Evolutionary conservation across 768 basidiomycete species (phyloP).

Genomic region (Pisolithus orientalis): DNA sequence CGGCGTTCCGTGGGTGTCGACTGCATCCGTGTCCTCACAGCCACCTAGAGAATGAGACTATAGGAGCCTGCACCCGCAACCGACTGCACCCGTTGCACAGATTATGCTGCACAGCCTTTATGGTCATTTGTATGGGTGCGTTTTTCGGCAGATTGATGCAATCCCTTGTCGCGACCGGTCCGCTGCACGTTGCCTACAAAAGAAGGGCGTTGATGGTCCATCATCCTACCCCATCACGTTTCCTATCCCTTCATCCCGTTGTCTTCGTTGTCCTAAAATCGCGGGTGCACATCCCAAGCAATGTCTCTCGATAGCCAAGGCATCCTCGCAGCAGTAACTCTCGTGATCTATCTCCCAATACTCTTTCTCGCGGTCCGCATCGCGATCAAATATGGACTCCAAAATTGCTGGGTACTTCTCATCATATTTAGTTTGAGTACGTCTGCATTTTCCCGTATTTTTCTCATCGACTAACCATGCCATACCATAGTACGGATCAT

Average conservation of each 20-base stretch:
- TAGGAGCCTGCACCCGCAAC: too few species aligned
- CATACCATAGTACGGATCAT: slow-evolving; percentile 50
- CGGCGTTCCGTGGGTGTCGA: too few species aligned
- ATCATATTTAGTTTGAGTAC: slow-evolving; percentile 52
- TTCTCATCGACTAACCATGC: slow-evolving; percentile 3
- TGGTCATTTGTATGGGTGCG: too few species aligned
- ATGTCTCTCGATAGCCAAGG: slow-evolving; percentile 37
- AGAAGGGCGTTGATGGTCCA: background rate
- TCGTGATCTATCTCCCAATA: slow-evolving; percentile 57
- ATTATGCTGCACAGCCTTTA: background rate
- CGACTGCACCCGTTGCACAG: background rate
- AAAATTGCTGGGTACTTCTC: slow-evolving; percentile 67
- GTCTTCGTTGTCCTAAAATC: background rate
- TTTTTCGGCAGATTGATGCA: too few species aligned
- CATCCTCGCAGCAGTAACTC: slow-evolving; percentile 52
- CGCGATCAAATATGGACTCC: slow-evolving; percentile 46
- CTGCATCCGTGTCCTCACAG: too few species aligned
- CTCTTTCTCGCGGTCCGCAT: slow-evolving; percentile 39
- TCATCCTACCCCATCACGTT: slow-evolving; percentile 1
- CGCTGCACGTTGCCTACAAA: slow-evolving; percentile 7
- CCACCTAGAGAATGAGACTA: too few species aligned
- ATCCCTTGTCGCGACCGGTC: background rate
- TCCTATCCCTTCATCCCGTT: background rate
- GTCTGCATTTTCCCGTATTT: slow-evolving; percentile 13
- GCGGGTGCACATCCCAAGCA: slow-evolving; percentile 1